Percentiles rank a stretch among this genome's conserved stretches.
These are phyloP conservation scores for Pichia eremophila DNA, from an alignment of 805 yeast genomes.

Conservation along the genomic window DNA sequence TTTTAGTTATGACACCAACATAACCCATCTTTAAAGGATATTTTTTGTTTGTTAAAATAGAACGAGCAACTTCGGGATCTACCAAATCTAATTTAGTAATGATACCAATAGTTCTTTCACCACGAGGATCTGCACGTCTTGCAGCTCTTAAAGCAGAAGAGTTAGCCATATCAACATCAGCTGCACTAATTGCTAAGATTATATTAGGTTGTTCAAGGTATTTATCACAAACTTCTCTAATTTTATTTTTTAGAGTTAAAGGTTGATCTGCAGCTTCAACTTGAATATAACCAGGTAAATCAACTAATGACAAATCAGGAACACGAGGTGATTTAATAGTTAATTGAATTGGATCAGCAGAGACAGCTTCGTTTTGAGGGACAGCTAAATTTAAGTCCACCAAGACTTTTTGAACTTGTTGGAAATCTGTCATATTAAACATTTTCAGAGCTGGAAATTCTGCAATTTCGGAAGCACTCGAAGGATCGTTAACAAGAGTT, in stretches of 20 bases:
- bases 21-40: conserved; percentile 95
- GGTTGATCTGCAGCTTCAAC: conserved; percentile 97
- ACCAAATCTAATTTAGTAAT: conserved; percentile 90
- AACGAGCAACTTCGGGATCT: conserved; percentile 61
- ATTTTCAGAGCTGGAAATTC: conserved; percentile 87
- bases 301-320: conserved; percentile 89
- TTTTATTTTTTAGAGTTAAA: conserved; percentile 64
- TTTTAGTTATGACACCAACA: conserved; percentile 92
- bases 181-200: conserved; percentile 91
- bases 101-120: conserved; percentile 94
- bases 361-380: conserved; percentile 74
- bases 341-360: conserved; percentile 88
- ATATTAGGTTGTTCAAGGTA: conserved; percentile 89
- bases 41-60: conserved; percentile 60
- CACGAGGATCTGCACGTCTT: conserved; percentile 80
- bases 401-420: conserved; percentile 79
- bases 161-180: conserved; percentile 96
- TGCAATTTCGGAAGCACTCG: conserved; percentile 69
- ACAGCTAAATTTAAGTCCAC: conserved; percentile 89
- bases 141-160: conserved; percentile 91
- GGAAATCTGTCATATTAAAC: conserved; percentile 76
- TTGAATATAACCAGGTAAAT: conserved; percentile 95
- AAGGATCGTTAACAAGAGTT: conserved; percentile 83
- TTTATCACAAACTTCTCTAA: conserved; percentile 70
- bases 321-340: conserved; percentile 84